Evolutionary conservation across 495 filamentous ascomycete species (phyloP), one percentile per base, ranked within the genome.

Genomic region (Aspergillus sclerotiicarbonarius): DNA sequence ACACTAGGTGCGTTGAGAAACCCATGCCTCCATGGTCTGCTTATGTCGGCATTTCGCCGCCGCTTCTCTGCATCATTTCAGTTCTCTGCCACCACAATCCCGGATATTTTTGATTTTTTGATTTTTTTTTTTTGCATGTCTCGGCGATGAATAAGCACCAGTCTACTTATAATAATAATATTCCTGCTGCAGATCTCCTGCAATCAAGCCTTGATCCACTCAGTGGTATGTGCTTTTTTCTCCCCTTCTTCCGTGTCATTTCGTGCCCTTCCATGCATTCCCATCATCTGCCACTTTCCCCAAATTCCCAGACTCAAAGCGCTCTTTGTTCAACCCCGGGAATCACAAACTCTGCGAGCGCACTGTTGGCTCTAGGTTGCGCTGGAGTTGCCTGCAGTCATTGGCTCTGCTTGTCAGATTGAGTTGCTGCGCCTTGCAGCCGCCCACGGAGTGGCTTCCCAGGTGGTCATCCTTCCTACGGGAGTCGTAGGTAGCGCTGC

Each of bases 91-190:
- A 53, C 54, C 53, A 35, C 58, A 53, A 48, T n/a, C 29, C 31
- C 25, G 25, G 47, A 10, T 15, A 6, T 29, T 18, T 50, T 6
- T 57, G 31, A 61, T n/a, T n/a, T n/a, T n/a, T n/a, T n/a, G n/a
- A n/a, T n/a, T n/a, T n/a, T n/a, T n/a, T n/a, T 25, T 25, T 25
- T 25, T 25, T 25, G 2, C 25, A 25, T 64, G 66, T 62, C 56
- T 65, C 66, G 66, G 63, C 66, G 59, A 72, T 74, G 68, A 62
- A 66, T 64, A 71, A 67, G 58, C 69, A 58, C 49, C 58, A 51
- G 32, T 47, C 50, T 54, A 54, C 37, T 54, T 37, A 54, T 46
- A 19, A 32, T 57, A 62, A 68, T 50, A 66, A 57, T 54, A 41
- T 52, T 53, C 43, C 59, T 47, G 62, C 62, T 51, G 64, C 68